Percentiles rank a stretch among this genome's conserved stretches.
Conservation (phyloP, 768 basidiomycete genomes). For the Kwoniella mangroviensis region DNA sequence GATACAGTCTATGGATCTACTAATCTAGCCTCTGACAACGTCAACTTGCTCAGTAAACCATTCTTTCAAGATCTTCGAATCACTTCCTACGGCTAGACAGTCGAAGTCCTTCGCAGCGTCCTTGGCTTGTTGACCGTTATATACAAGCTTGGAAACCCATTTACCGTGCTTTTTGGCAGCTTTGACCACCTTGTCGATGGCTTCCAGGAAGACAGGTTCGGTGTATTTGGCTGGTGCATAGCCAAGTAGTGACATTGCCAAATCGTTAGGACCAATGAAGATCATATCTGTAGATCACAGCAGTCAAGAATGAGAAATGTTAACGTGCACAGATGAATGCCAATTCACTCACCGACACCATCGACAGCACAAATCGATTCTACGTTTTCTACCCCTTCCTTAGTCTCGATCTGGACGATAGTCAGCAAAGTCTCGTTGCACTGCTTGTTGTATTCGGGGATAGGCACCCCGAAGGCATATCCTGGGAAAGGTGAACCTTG, state of each 20-base stretch:
- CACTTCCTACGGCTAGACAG: slow-evolving; percentile 35
- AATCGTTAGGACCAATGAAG: slow-evolving; percentile 50
- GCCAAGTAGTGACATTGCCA: slow-evolving; percentile 29
- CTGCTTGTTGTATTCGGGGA: not conserved
- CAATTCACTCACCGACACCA: slow-evolving; percentile 39
- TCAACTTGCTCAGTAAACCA: slow-evolving; percentile 31
- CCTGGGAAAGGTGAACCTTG: slow-evolving; percentile 28
- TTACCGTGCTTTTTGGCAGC: slow-evolving; percentile 26
- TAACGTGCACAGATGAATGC: not conserved
- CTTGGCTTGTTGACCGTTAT: slow-evolving; percentile 29
- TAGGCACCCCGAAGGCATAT: not conserved
- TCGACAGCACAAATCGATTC: slow-evolving; percentile 49
- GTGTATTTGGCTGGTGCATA: slow-evolving; percentile 30
- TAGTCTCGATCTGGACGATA: slow-evolving; percentile 49
- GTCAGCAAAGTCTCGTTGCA: slow-evolving; percentile 24
- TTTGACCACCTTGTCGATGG: slow-evolving; percentile 31
- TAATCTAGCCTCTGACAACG: not conserved
- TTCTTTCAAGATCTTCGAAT: slow-evolving; percentile 35
- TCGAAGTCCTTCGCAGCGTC: slow-evolving; percentile 31
- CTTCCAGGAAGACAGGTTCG: slow-evolving; percentile 32
- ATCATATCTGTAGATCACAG: slow-evolving; percentile 32
- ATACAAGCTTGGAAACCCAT: slow-evolving; percentile 24
- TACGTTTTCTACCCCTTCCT: slow-evolving; percentile 45
- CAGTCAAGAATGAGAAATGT: not conserved
- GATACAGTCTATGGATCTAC: not conserved